A percentile compares a stretch with the other conserved stretches of the same genome.
Evolutionary conservation across 1,139 yeast species (phyloP).

Genomic region (Hanseniaspora uvarum): DNA sequence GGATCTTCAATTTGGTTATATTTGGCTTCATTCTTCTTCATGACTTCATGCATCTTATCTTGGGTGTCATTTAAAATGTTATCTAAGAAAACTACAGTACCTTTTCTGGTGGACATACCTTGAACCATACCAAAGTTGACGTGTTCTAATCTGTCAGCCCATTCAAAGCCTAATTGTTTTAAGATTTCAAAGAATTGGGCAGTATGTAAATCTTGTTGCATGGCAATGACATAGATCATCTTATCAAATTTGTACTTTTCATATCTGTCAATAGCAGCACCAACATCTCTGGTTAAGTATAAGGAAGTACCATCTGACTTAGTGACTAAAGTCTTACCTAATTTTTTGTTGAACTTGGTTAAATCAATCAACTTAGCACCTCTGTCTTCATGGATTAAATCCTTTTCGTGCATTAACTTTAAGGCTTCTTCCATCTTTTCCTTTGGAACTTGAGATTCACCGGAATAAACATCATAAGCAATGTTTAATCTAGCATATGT

Average conservation of each 20-base stretch:
- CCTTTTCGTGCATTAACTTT: constrained; percentile 52
- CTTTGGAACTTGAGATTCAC: constrained; percentile 87
- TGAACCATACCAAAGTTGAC: constrained; percentile 95
- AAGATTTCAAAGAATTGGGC: constrained; percentile 92
- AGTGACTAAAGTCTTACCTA: constrained; percentile 88
- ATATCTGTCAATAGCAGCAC: constrained; percentile 90
- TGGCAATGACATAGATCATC: constrained; percentile 90
- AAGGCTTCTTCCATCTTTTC: constrained; percentile 62
- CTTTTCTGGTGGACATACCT: constrained; percentile 98
- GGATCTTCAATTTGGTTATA: constrained; percentile 92
- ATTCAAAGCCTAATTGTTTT: constrained; percentile 81
- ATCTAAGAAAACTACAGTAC: constrained; percentile 95
- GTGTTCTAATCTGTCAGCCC: constrained; percentile 74
- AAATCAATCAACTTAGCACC: constrained; percentile 89
- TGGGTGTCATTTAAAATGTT: constrained; percentile 88
- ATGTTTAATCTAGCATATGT: constrained; percentile 91
- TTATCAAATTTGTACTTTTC: constrained; percentile 79
- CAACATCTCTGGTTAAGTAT: constrained; percentile 92
- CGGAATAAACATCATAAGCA: constrained; percentile 76
- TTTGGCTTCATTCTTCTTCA: constrained; percentile 85
- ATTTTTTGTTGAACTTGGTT: constrained; percentile 75
- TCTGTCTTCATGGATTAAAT: constrained; percentile 71
- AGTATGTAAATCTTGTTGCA: constrained; percentile 89
- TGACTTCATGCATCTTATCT: constrained; percentile 92
- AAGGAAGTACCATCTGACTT: constrained; percentile 94